Base-by-base conservation (phyloP, 164 flowering plant genomes). In the Dillenia suffruticosa region DNA sequence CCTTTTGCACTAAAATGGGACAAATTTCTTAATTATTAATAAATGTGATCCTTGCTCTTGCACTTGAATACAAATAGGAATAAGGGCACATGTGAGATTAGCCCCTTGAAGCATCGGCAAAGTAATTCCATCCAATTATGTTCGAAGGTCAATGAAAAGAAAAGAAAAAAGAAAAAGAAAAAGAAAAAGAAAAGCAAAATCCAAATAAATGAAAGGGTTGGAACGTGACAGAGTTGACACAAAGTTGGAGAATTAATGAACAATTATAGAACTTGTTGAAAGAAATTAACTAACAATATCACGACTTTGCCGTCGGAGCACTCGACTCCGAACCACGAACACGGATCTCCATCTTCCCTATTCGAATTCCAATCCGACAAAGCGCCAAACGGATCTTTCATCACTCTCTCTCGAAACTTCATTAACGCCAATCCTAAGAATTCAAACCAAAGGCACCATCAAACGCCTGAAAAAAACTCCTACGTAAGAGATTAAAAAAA, bases 251-350 rank as follows among this genome's bases (percentile, higher is more conserved):
- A 48, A 48, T n/a, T n/a, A 26, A 48, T 19, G 14, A 17, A 54
- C 50, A 17, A 63, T 10, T 5, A 10, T 17, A 46, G 26, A 9
- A 44, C 10, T 15, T 14, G 22, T 19, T 19, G 44, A 1, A 9
- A 48, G 62, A 61, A 51, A 64, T 43, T 17, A n/a, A 77, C 90
- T 79, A 54, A 83, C 90, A 82, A 63, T 44, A 46, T 51, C 2
- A 69, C 76, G 4, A 81, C 84, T 59, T 70, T 75, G 13, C 84
- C 84, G 17, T 76, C 66, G 0, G 76, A 76, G 70, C 87, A 85
- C 43, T 66, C 70, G 16, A 85, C 79, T 9, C 90, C 90, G 32
- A 72, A 77, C 90, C 87, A 81, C 2, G 73, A 76, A 61, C 90
- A 83, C 1, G 68, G 82, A 67, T 82, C 74, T 53, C 68, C 79